These are phyloP conservation scores for Podaxis rugospora DNA, from an alignment of 768 basidiomycete genomes.

Conservation along the genomic window DNA sequence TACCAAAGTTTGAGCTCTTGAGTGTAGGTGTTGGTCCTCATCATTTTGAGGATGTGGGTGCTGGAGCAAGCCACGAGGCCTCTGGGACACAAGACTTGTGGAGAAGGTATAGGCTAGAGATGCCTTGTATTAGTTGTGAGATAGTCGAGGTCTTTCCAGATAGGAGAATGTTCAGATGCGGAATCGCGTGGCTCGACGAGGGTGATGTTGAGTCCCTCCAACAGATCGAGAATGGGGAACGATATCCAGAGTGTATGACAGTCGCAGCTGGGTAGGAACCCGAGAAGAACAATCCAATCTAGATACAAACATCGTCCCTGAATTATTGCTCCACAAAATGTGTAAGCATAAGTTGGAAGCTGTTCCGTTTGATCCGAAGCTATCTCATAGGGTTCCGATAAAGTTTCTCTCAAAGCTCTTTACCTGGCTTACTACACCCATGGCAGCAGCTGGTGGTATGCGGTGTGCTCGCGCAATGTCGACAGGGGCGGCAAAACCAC, in stretches of 20 bases:
- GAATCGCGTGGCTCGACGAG: slow-evolving; percentile 40
- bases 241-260: background rate
- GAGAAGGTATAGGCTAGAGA: slow-evolving; percentile 44
- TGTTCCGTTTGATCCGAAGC: no score
- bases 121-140: slow-evolving; percentile 47
- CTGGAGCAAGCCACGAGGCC: background rate
- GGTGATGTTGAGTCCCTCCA: background rate
- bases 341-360: no score
- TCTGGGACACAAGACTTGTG: slow-evolving; percentile 25
- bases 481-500: slow-evolving; percentile 15
- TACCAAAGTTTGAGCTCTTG: slow-evolving; percentile 47
- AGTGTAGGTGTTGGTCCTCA: slow-evolving; percentile 33
- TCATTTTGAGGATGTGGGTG: slow-evolving; percentile 10
- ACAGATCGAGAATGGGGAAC: background rate
- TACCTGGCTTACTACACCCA: background rate
- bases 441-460: background rate
- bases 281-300: no score
- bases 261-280: background rate
- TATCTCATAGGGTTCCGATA: no score
- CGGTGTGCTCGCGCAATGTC: background rate
- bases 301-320: no score
- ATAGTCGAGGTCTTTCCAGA: slow-evolving; percentile 58
- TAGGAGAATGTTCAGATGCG: slow-evolving; percentile 49
- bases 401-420: no score
- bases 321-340: no score